Conservation (phyloP, 176 grass and related monocot species). For the Ensete ventricosum region DNA sequence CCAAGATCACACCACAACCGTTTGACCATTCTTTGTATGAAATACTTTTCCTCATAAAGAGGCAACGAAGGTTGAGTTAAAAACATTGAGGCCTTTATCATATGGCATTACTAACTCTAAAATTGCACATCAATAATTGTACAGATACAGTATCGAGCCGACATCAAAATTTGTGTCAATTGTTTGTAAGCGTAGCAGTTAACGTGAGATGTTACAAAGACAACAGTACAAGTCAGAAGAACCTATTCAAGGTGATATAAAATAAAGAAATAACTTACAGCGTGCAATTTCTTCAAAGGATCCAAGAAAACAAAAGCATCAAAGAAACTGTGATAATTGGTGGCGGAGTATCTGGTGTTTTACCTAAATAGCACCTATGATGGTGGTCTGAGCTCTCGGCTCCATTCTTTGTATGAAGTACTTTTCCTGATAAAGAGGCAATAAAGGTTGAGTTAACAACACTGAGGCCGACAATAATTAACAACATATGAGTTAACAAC, state of each 20-base stretch:
- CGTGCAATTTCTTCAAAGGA: background rate
- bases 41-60: background rate
- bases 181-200: background rate
- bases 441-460: background rate
- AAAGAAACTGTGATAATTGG: background rate
- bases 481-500: background rate
- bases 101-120: background rate
- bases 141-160: background rate
- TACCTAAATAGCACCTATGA: background rate
- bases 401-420: background rate
- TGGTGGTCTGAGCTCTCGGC: too few relatives aligned
- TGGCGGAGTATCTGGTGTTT: background rate
- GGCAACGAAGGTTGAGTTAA: background rate
- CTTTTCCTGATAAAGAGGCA: background rate
- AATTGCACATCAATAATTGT: background rate
- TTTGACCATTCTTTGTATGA: background rate
- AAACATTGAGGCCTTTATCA: background rate
- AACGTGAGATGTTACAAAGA: background rate
- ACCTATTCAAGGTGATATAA: background rate
- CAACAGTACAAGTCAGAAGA: background rate
- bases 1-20: too few relatives aligned
- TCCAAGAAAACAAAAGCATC: background rate
- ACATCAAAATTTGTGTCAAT: background rate
- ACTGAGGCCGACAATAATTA: too few relatives aligned
- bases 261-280: background rate